Base-by-base conservation (phyloP, 306 rosid genomes). In the Begonia masoniana region DNA sequence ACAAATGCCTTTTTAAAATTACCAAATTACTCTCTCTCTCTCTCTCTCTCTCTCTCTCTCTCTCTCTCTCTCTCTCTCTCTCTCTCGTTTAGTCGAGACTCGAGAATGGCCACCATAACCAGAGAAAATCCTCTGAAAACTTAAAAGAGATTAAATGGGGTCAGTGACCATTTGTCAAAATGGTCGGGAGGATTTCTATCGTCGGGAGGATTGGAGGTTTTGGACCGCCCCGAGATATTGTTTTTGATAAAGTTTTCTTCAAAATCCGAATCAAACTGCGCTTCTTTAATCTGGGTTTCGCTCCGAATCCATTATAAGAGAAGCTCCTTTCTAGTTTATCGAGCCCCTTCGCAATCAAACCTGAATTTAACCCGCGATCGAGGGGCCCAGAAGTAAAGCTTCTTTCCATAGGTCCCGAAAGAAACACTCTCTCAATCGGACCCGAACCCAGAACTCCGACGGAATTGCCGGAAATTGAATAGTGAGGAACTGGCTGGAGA, bases 341-440 rank as follows among this genome's bases (percentile, higher is more conserved):
- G 3, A 63, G 47, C 60, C 51, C 61, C 48, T 75, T 70, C 9
- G 62, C 64, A 10, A 65, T 46, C 47, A 67, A 54, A 13, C 68
- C 69, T 12, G 72, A 58, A 57, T 62, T 54, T 58, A 49, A 13
- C 58, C 63, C 64, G 23, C 56, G 70, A 55, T 75, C 76, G 13
- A 55, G 52, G 15, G 79, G 82, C 6, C 77, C 68, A 0, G 75
- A 67, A 1, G 53, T 8, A 10, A 60, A 70, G 6, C 59, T 57
- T 13, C 74, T 56, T 59, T 71, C 80, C 1, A 70, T 52, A 0
- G 76, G 76, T 17, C 80, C 82, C 1, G 80, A 79, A 5, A 61
- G 42, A 56, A 80, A 80, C 19, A 76, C 67, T 57, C 78, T 60
- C 23, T 79, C 82, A 4, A 56, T 8, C 47, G 79, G 72, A 41